Evolutionary conservation across 306 rosid genomes (phyloP).

Genomic region (Argentina anserina): DNA sequence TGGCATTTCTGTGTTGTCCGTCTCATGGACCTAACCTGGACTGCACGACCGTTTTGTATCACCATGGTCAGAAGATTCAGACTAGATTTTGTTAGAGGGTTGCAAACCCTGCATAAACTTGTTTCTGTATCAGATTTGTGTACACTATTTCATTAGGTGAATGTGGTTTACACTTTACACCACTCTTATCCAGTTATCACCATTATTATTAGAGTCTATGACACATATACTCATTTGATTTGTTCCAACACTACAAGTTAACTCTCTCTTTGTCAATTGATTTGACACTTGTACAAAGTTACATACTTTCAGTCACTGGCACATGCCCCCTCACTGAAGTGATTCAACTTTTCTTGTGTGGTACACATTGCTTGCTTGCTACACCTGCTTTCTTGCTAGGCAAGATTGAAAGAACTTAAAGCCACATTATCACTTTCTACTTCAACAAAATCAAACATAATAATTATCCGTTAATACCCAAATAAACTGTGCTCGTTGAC

Average conservation of each 20-base stretch:
- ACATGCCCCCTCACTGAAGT: not conserved
- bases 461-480: too few species aligned
- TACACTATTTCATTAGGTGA: not conserved
- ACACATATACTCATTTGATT: not conserved
- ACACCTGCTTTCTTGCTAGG: not conserved
- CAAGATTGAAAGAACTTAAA: not conserved
- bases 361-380: not conserved
- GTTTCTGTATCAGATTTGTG: not conserved
- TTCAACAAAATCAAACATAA: not conserved
- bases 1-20: not conserved
- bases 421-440: not conserved
- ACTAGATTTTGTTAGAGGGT: not conserved
- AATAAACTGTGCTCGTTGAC: too few species aligned
- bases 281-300: not conserved
- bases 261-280: not conserved
- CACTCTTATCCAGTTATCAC: too few species aligned
- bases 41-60: not conserved
- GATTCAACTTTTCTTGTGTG: not conserved
- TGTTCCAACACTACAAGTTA: not conserved
- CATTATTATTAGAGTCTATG: not conserved
- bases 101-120: not conserved
- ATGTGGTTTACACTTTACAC: not conserved
- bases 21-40: not conserved
- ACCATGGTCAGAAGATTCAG: slow-evolving; percentile 1
- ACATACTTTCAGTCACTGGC: not conserved